Percentiles rank a stretch among this genome's conserved stretches.
phyloP scores from a whole-genome alignment of 1,284 basidiomycete genomes.

The Cerioporus squamosus region DNA sequence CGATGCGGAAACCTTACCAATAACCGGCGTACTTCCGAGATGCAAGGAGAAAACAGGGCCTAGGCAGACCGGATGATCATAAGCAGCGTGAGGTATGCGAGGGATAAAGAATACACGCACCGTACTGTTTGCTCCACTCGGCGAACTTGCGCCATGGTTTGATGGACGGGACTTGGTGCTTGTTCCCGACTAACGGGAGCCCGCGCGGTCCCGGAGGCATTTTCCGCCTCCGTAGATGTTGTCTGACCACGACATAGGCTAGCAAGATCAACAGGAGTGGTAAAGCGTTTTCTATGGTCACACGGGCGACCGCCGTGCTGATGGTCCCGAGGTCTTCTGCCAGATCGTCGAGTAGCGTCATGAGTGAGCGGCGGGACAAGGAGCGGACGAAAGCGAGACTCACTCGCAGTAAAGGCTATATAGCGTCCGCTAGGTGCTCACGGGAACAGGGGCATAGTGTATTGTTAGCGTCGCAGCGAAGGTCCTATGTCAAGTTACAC shows the following conservation, averaged over 20 bases:
- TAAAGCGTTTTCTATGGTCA: not conserved
- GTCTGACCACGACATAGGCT: slow-evolving; percentile 5
- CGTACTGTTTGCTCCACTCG: slow-evolving; percentile 52
- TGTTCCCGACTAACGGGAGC: slow-evolving; percentile 50
- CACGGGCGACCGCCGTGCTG: too few species aligned
- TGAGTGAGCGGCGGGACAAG: too few species aligned
- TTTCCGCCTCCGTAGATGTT: slow-evolving; percentile 20
- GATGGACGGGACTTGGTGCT: slow-evolving; percentile 47
- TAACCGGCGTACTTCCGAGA: slow-evolving; percentile 53
- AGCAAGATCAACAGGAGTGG: not conserved
- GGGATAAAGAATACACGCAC: slow-evolving; percentile 28
- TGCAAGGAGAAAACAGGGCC: slow-evolving; percentile 60
- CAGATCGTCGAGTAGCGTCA: too few species aligned
- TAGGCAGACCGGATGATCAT: slow-evolving; percentile 13
- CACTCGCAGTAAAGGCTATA: too few species aligned
- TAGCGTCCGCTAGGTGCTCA: too few species aligned
- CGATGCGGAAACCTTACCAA: slow-evolving; percentile 40
- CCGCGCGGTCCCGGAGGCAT: slow-evolving; percentile 52
- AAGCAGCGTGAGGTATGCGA: too few species aligned
- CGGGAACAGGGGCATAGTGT: too few species aligned
- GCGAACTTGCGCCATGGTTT: slow-evolving; percentile 57
- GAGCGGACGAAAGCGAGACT: too few species aligned
- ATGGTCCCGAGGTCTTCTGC: too few species aligned
- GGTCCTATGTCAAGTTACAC: too few species aligned
- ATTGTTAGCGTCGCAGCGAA: too few species aligned